Conservation (phyloP, 2,329 filamentous ascomycete species). For the Epichloe amarillans region DNA sequence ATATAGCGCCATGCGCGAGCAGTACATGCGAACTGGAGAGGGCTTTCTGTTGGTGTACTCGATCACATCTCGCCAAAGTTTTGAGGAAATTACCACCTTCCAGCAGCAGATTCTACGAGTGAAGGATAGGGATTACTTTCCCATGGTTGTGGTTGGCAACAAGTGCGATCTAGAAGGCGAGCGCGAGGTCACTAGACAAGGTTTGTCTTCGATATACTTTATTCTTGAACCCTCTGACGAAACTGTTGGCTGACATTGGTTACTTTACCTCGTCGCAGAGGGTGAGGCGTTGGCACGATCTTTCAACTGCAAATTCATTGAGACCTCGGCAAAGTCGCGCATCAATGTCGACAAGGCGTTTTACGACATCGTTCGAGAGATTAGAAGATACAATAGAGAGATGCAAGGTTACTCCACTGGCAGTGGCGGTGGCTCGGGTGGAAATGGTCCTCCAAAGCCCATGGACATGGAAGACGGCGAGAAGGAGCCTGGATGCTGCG, state of each 20-base stretch:
- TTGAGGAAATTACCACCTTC: slow-evolving; percentile 97
- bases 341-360: slow-evolving; percentile 98
- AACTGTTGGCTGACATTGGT: slow-evolving; percentile 1
- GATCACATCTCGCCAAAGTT: slow-evolving; percentile 92
- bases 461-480: slow-evolving; percentile 66
- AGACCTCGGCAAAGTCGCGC: slow-evolving; percentile 95
- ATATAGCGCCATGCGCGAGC: slow-evolving; percentile 98
- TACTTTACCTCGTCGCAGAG: slow-evolving; percentile 42
- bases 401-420: slow-evolving; percentile 77
- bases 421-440: slow-evolving; percentile 50
- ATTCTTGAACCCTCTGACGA: neutral
- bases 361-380: slow-evolving; percentile 96
- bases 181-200: slow-evolving; percentile 81
- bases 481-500: slow-evolving; percentile 64
- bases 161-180: slow-evolving; percentile 97
- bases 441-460: slow-evolving; percentile 51
- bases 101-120: slow-evolving; percentile 97
- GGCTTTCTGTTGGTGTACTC: slow-evolving; percentile 97
- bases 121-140: slow-evolving; percentile 99
- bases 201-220: slow-evolving; percentile 35
- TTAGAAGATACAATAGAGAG: slow-evolving; percentile 95
- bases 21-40: slow-evolving; percentile 99
- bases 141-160: slow-evolving; percentile 97
- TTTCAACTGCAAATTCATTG: slow-evolving; percentile 97
- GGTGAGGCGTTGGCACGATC: slow-evolving; percentile 72